Conservation (phyloP, 2,329 filamentous ascomycete genomes). For the Fusarium cicatricum region DNA sequence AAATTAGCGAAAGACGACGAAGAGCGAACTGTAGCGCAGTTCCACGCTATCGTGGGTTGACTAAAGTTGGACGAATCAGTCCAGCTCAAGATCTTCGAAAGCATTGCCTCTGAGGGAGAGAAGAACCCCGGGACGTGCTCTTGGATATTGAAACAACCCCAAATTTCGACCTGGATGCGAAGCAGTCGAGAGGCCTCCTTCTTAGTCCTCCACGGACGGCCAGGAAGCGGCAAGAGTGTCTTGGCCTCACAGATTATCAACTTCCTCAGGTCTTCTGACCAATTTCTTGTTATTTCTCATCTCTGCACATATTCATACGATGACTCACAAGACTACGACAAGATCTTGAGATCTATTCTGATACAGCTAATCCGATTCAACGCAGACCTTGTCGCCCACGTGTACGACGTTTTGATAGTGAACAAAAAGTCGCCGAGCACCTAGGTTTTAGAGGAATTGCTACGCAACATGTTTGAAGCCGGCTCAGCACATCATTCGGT, state of each 20-base stretch:
- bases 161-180: constrained; percentile 41
- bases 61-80: constrained; percentile 45
- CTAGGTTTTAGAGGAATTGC: neutral
- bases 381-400: constrained; percentile 35
- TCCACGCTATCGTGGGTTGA: constrained; percentile 39
- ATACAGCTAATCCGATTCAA: constrained; percentile 40
- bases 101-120: constrained; percentile 30
- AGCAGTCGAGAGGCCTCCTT: constrained; percentile 27
- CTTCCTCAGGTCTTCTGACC: constrained; percentile 35
- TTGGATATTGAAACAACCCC: constrained; percentile 45
- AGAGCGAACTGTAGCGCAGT: constrained; percentile 38
- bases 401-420: constrained; percentile 30
- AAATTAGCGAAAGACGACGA: constrained; percentile 19
- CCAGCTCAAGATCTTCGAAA: constrained; percentile 43
- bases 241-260: constrained; percentile 41
- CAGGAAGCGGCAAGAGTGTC: constrained; percentile 50
- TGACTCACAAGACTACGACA: constrained; percentile 45
- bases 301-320: constrained; percentile 47
- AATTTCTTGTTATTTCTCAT: constrained; percentile 41
- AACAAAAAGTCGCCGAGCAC: neutral
- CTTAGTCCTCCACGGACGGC: constrained; percentile 46
- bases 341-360: constrained; percentile 45
- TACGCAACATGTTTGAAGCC: neutral
- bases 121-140: constrained; percentile 45
- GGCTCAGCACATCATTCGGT: neutral